Conservation (phyloP, 78 protist species). For the Dictyostelium capitatum region DNA sequence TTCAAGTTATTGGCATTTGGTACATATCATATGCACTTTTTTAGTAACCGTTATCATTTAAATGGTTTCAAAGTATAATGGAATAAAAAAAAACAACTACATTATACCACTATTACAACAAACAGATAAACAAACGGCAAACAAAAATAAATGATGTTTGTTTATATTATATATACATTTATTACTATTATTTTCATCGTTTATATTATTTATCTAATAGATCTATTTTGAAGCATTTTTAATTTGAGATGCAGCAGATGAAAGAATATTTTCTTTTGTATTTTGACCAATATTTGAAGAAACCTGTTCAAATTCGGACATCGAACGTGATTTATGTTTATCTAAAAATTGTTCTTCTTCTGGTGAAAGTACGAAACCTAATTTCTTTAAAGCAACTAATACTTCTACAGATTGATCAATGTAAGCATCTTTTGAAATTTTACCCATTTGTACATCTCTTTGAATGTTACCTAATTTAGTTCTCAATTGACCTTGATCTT, state of each 20-base stretch:
- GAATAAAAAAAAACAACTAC: too few species aligned
- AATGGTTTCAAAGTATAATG: too few species aligned
- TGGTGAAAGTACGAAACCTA: conserved; percentile 83
- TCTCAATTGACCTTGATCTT: conserved; percentile 85
- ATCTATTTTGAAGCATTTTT: conserved; percentile 44
- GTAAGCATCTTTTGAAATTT: conserved; percentile 65
- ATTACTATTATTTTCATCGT: neutral
- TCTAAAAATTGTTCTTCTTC: conserved; percentile 82
- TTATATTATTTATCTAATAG: too few species aligned
- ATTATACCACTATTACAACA: too few species aligned
- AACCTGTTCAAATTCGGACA: conserved; percentile 80
- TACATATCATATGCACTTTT: too few species aligned
- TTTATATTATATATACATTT: too few species aligned
- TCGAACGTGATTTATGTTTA: conserved; percentile 67
- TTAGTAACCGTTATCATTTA: too few species aligned
- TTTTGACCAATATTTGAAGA: conserved; percentile 70
- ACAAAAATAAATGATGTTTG: too few species aligned
- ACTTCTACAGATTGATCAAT: conserved; percentile 84
- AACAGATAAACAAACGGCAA: too few species aligned
- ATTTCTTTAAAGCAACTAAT: conserved; percentile 88
- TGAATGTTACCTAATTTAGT: conserved; percentile 70
- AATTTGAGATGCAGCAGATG: conserved; percentile 82
- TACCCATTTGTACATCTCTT: conserved; percentile 75
- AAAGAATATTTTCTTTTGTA: conserved; percentile 69
- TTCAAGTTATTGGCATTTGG: too few species aligned